These are phyloP conservation scores for Diaporthe helianthi DNA, from an alignment of 2,329 filamentous ascomycete genomes.

Conservation along the genomic window DNA sequence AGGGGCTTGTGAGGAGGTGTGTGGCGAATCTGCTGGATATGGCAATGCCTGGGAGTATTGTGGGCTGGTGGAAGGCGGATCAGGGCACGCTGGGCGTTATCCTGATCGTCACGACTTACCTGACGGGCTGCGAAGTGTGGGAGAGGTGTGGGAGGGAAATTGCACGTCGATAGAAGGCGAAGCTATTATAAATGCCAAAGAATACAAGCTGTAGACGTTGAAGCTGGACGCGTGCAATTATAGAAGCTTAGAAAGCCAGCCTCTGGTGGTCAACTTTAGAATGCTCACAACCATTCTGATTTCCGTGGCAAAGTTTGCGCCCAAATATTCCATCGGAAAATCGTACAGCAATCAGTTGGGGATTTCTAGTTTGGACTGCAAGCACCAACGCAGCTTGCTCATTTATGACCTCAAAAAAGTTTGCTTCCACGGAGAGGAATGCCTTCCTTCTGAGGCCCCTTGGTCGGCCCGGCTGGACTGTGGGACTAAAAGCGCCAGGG, in stretches of 20 bases:
- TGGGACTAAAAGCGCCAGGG: neutral
- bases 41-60: slow-evolving; percentile 62
- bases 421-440: neutral
- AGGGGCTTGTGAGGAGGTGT: slow-evolving; percentile 53
- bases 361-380: neutral
- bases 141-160: slow-evolving; percentile 50
- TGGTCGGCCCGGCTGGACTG: too few species aligned
- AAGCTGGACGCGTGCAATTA: neutral
- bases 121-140: slow-evolving; percentile 70
- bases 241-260: neutral
- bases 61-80: slow-evolving; percentile 66
- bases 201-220: slow-evolving; percentile 1
- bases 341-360: neutral
- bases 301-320: neutral
- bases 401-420: neutral
- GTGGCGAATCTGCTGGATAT: slow-evolving; percentile 68
- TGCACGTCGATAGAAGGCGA: neutral
- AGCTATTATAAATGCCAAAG: neutral
- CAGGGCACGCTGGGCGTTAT: slow-evolving; percentile 61
- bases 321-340: neutral
- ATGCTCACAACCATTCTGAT: neutral
- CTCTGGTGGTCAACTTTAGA: neutral
- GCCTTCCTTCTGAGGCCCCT: too few species aligned
- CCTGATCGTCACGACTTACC: slow-evolving; percentile 67
- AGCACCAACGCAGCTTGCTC: neutral